Conservation (phyloP, 257 asterid genomes). For the Fraxinus excelsior region DNA sequence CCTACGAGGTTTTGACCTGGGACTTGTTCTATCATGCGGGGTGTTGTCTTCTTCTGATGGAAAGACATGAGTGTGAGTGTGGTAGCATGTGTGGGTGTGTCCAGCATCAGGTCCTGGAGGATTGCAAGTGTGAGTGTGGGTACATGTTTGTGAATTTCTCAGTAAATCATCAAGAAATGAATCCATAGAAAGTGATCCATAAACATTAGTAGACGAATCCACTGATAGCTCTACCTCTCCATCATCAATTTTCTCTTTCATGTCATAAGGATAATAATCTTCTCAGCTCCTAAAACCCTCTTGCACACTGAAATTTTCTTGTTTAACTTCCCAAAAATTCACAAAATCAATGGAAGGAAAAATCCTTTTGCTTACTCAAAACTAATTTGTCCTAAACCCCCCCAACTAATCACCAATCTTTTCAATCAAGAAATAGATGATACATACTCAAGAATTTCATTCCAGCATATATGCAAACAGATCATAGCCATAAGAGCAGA, state of each 20-base stretch:
- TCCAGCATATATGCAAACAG: slow-evolving; percentile 24
- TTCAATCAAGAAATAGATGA: slow-evolving; percentile 11
- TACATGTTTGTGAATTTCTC: slow-evolving; percentile 48
- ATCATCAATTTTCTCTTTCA: slow-evolving; percentile 36
- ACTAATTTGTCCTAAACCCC: background rate
- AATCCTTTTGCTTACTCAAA: background rate
- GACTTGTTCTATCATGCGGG: slow-evolving; percentile 11
- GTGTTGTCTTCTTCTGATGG: slow-evolving; percentile 25
- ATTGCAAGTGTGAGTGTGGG: slow-evolving; percentile 72
- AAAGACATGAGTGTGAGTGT: slow-evolving; percentile 56
- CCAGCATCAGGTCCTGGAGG: slow-evolving; percentile 58
- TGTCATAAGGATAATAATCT: background rate
- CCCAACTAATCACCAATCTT: slow-evolving; percentile 1
- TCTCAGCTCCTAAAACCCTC: slow-evolving; percentile 1
- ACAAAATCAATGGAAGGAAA: slow-evolving; percentile 2
- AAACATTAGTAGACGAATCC: slow-evolving; percentile 40
- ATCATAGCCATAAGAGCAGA: slow-evolving; percentile 19
- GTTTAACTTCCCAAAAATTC: background rate
- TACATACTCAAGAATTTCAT: background rate
- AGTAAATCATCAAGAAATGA: slow-evolving; percentile 45
- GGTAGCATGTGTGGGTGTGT: slow-evolving; percentile 76
- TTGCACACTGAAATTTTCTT: background rate
- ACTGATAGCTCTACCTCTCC: slow-evolving; percentile 45
- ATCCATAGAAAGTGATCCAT: slow-evolving; percentile 38
- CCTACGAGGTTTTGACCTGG: slow-evolving; percentile 27